Conservation (phyloP, 2,329 filamentous ascomycete genomes). For the Acarospora socialis region DNA sequence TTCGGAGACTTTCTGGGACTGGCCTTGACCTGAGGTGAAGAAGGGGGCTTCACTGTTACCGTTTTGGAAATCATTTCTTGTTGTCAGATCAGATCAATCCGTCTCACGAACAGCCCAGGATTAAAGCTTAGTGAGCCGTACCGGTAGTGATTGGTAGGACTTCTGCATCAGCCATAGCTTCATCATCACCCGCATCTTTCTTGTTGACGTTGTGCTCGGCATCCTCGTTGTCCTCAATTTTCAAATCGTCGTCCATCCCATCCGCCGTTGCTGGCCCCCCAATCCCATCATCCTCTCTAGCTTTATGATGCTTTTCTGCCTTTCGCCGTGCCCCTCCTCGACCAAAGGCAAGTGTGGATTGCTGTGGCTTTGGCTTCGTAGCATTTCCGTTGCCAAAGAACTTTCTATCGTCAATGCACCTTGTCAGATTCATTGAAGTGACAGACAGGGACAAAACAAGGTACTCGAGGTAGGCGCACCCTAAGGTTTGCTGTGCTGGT, state of each 20-base stretch:
- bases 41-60: no score
- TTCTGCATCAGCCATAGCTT: no score
- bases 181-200: background rate
- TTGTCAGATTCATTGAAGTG: background rate
- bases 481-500: conserved; percentile 56
- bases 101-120: no score
- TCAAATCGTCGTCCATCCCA: no score
- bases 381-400: conserved; percentile 69
- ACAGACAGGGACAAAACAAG: background rate
- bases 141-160: no score
- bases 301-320: conserved; percentile 4
- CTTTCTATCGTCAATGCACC: conserved; percentile 42
- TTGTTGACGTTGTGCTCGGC: conserved; percentile 1
- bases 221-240: no score
- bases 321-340: conserved; percentile 17
- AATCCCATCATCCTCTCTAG: conserved; percentile 16
- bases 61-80: no score
- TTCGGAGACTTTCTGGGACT: conserved; percentile 17
- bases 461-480: conserved; percentile 39
- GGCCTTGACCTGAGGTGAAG: background rate
- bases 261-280: conserved; percentile 16
- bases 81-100: no score
- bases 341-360: conserved; percentile 19
- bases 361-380: conserved; percentile 34
- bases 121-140: no score